phyloP scores from a whole-genome alignment of 1,139 yeast species.

The Scheffersomyces stambukii region DNA sequence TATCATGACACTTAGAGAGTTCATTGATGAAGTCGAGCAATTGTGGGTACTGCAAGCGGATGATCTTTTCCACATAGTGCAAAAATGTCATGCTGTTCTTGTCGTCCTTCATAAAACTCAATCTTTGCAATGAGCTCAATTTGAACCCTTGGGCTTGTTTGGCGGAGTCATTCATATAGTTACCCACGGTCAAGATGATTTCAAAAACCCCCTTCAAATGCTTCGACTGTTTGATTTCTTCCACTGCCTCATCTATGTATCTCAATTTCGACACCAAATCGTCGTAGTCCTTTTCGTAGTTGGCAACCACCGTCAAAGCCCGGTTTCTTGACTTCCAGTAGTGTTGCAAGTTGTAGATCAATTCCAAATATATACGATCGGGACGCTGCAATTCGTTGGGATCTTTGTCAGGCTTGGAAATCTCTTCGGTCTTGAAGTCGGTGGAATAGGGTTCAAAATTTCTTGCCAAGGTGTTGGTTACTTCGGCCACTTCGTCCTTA shows the following conservation, averaged over 20 bases:
- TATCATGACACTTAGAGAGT: slow-evolving; percentile 52
- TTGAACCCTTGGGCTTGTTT: slow-evolving; percentile 82
- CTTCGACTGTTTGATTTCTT: slow-evolving; percentile 52
- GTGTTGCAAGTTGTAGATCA: slow-evolving; percentile 69
- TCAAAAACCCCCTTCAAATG: slow-evolving; percentile 66
- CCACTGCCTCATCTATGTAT: slow-evolving; percentile 61
- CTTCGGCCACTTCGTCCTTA: slow-evolving; percentile 63
- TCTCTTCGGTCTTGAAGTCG: slow-evolving; percentile 44
- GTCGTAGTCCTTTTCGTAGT: slow-evolving; percentile 68
- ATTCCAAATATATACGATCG: slow-evolving; percentile 68
- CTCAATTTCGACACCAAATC: slow-evolving; percentile 60
- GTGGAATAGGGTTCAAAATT: slow-evolving; percentile 65
- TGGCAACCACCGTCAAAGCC: slow-evolving; percentile 56
- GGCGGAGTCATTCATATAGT: slow-evolving; percentile 75
- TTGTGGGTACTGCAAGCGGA: slow-evolving; percentile 66
- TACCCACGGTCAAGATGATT: slow-evolving; percentile 77
- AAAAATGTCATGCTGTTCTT: slow-evolving; percentile 75
- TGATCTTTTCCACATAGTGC: slow-evolving; percentile 73
- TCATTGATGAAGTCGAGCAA: slow-evolving; percentile 57
- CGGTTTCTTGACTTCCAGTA: slow-evolving; percentile 81
- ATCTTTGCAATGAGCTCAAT: slow-evolving; percentile 66
- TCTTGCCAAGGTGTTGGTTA: slow-evolving; percentile 59
- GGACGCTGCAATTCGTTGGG: slow-evolving; percentile 72
- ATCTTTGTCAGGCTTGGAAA: slow-evolving; percentile 64
- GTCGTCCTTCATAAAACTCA: slow-evolving; percentile 73